Evolutionary conservation across 306 rosid genomes (phyloP), one percentile per base, ranked within the genome.

Genomic region (Vigna unguiculata): DNA sequence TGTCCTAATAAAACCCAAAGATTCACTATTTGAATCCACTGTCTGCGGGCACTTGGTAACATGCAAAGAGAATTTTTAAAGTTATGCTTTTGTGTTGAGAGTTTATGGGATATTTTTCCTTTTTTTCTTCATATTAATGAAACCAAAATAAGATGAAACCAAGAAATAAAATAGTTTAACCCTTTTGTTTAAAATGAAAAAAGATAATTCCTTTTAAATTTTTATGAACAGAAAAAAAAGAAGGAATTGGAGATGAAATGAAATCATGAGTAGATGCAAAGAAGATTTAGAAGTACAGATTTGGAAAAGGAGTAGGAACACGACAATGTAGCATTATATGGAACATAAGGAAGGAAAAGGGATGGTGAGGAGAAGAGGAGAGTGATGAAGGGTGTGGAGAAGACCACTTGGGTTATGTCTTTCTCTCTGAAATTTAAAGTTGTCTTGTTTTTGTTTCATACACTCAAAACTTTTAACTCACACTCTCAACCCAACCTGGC

Each of bases 331-430:
- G 70, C 4, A 40, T 71, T n/a, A 60, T 28, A 65, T 72, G 78
- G 21, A 85, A 60, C 65, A 70, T n/a, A n/a, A n/a, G n/a, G n/a
- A n/a, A n/a, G n/a, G 30, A 66, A 43, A 40, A 43, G 1, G 74
- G 74, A 81, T 71, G 85, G 82, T 16, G 43, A 71, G 17, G 74
- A 76, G 17, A 59, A 49, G 49, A 69, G 77, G 28, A 5, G 48
- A 14, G 4, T 12, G 48, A 66, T 3, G 57, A 80, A 79, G 74
- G 83, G 83, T 71, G 4, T 3, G 41, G 38, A 58, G 10, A 47
- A 40, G 13, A 36, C 55, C 73, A 55, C 41, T 21, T 72, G 60
- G 20, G 17, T 70, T 13, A 54, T 65, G 66, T 4, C 59, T 77
- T 53, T 53, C 30, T 54, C 46, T 68, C 25, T n/a, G 46, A n/a